A percentile compares a stretch with the other conserved stretches of the same genome.
Evolutionary conservation across 2,329 filamentous ascomycete species (phyloP).

Genomic region (Tolypocladium tropicale): DNA sequence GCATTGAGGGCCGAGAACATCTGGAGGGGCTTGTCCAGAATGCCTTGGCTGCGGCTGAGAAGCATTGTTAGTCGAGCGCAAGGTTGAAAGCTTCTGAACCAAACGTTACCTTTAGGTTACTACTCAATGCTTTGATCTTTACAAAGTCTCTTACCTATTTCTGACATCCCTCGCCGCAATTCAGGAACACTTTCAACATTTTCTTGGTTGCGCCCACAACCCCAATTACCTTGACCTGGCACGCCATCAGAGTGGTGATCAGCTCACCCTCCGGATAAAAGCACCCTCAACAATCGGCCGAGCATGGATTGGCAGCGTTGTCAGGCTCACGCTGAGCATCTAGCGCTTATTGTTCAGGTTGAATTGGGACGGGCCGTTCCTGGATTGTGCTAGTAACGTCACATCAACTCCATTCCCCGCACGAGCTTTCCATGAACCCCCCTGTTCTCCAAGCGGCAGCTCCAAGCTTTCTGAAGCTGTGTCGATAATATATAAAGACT

Average conservation of each 20-base stretch:
- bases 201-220: background rate
- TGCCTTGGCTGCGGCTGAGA: background rate
- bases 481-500: background rate
- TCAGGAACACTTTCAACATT: background rate
- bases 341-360: background rate
- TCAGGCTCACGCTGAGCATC: background rate
- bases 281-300: background rate
- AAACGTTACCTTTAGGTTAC: background rate
- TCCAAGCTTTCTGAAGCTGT: background rate
- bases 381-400: background rate
- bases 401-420: background rate
- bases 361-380: background rate
- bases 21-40: background rate
- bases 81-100: background rate
- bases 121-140: too few relatives aligned
- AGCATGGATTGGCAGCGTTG: background rate
- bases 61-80: background rate
- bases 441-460: background rate
- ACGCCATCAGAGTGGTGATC: background rate
- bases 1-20: conserved; percentile 24
- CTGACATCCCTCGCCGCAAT: background rate
- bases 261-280: background rate
- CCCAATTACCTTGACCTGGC: background rate
- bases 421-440: background rate
- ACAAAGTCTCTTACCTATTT: background rate